Evolutionary conservation across 768 basidiomycete species (phyloP).

Genomic region (Lentinula lateritia): DNA sequence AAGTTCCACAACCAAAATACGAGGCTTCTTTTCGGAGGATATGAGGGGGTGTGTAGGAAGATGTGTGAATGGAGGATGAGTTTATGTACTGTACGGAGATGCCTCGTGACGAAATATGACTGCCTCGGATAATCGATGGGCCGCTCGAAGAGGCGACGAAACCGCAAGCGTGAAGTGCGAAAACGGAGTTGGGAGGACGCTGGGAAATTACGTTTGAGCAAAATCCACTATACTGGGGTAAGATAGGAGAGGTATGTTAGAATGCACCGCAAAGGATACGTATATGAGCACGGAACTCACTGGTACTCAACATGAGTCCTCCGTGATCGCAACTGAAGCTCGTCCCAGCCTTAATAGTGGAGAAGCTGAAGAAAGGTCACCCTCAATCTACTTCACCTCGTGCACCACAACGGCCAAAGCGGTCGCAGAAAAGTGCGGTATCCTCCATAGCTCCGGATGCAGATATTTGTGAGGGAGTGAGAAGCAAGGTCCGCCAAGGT

Average conservation of each 20-base stretch:
- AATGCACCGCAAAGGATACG: background rate
- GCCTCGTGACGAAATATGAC: background rate
- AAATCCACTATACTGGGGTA: background rate
- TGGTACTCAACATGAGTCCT: background rate
- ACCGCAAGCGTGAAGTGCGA: background rate
- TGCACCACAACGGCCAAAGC: background rate
- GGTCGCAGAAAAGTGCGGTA: background rate
- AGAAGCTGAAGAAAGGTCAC: background rate
- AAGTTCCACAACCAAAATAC: too few relatives aligned
- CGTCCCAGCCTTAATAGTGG: background rate
- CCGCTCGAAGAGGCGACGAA: background rate
- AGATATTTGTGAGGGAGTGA: background rate
- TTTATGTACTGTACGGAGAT: background rate
- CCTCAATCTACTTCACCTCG: background rate
- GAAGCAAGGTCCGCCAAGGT: slow-evolving; percentile 4
- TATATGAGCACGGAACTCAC: background rate
- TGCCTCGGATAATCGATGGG: background rate
- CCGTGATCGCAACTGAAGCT: background rate
- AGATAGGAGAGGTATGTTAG: background rate
- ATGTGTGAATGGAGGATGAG: background rate
- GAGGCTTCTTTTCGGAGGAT: too few relatives aligned
- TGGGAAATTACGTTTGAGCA: background rate
- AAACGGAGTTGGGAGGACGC: background rate
- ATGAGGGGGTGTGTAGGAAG: too few relatives aligned
- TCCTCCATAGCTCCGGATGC: background rate